Conservation (phyloP, 768 basidiomycete species). For the Trametes meyenii region DNA sequence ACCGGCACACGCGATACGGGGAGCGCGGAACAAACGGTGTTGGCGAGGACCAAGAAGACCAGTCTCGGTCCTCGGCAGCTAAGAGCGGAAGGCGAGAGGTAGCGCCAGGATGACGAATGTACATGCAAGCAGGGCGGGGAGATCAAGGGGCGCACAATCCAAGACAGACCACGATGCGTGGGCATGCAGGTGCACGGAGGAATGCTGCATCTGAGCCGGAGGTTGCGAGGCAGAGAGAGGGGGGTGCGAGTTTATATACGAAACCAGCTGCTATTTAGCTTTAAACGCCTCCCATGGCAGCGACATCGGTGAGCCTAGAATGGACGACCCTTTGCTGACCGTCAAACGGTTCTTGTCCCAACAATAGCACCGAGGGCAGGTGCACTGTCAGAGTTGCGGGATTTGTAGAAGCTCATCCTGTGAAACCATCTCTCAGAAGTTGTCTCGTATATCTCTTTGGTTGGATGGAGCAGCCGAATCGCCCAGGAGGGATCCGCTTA, state of each 20-base stretch:
- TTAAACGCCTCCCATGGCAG: not conserved
- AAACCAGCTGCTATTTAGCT: slow-evolving; percentile 1
- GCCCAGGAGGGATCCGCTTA: not conserved
- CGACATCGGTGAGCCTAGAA: not conserved
- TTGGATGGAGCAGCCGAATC: not conserved
- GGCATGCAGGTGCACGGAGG: not conserved
- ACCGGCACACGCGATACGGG: not conserved
- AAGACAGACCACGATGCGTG: not conserved
- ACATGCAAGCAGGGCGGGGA: slow-evolving; percentile 11
- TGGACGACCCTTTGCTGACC: not conserved
- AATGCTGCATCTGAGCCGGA: not conserved
- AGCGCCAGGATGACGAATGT: slow-evolving; percentile 18
- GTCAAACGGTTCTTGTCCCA: not conserved
- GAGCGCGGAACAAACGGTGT: not conserved
- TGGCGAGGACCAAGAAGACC: not conserved
- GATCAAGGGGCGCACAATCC: not conserved
- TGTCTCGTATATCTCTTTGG: not conserved
- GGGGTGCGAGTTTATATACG: not conserved
- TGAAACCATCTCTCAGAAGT: not conserved
- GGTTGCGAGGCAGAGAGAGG: not conserved
- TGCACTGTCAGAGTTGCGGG: not conserved
- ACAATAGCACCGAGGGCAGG: slow-evolving; percentile 1
- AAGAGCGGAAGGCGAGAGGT: slow-evolving; percentile 7
- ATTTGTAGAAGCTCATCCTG: slow-evolving; percentile 4
- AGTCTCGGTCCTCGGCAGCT: not conserved